Base-by-base conservation (phyloP, 495 filamentous ascomycete species). In the Penicillium alfredii region DNA sequence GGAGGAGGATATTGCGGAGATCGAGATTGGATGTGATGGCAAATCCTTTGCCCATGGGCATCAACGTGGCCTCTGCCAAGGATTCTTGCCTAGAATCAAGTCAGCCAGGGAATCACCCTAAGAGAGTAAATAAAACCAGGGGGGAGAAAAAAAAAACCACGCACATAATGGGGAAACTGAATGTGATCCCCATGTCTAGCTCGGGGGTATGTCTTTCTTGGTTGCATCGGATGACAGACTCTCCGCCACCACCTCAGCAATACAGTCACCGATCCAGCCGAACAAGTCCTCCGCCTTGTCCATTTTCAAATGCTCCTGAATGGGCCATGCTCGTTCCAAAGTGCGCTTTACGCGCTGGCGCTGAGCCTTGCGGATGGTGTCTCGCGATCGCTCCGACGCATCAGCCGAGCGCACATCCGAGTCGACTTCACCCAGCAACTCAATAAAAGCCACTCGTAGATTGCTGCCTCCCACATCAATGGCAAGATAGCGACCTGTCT, bases 21-120 rank as follows among this genome's bases (percentile, higher is more conserved):
- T 90, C 77, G 15, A 86, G 67, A 25, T 82, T 73, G 2, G 78
- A 78, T 0, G 75, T 79, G 28, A 90, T 83, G 18, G 82, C 78
- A 45, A 90, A 93, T 14, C 86, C 86, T 62, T 93, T 90, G 18
- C 86, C 86, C 85, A 89, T 89, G 4, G 81, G 74, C 81, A 88
- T 87, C 24, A 93, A 60, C 4, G 78, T 82, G 7, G 86, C 86
- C 41, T 87, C 76, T 10, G 81, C 70, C 30, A 90, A 66, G 14
- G 81, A 80, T 38, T 74, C 72, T 70, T 93, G 86, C 53, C 84
- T 88, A 43, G 4, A 15, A 19, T 15, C 8, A 22, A 47, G 44
- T 60, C 32, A 59, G 38, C 28, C 37, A 30, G 15, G 16, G 15
- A 14, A 33, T 20, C 16, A 6, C n/a, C n/a, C n/a, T n/a, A 34